Percentiles rank a stretch among this genome's conserved stretches.
Conservation (phyloP, 73 alveolate species). For the Blepharisma japonicum region DNA sequence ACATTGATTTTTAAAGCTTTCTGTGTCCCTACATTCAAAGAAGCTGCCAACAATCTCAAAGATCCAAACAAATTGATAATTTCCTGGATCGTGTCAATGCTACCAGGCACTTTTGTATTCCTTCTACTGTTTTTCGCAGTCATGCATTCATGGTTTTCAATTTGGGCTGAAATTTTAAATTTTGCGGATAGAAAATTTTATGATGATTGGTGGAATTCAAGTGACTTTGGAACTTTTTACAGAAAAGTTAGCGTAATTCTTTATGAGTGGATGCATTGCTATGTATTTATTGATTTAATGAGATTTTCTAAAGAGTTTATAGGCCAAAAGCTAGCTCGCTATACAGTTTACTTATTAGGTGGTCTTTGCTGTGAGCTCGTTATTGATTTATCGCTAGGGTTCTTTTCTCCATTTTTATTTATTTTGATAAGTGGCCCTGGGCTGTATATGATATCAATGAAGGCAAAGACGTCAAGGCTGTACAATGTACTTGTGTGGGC, state of each 20-base stretch:
- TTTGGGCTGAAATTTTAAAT: conserved; percentile 67
- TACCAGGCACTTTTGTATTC: conserved; percentile 70
- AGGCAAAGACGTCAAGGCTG: not conserved
- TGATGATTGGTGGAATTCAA: conserved; percentile 90
- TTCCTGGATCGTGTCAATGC: conserved; percentile 45
- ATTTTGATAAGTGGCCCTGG: not conserved
- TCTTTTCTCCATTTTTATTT: not conserved
- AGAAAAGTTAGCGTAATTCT: conserved; percentile 38
- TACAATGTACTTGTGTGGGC: conserved; percentile 4
- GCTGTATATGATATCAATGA: not conserved
- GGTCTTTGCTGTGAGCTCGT: not conserved
- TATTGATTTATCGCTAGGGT: not conserved
- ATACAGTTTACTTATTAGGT: not conserved
- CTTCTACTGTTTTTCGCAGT: conserved; percentile 68
- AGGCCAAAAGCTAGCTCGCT: not conserved
- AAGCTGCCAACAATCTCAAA: not conserved
- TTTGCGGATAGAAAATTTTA: conserved; percentile 80
- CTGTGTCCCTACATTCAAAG: conserved; percentile 32
- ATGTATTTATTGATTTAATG: not conserved
- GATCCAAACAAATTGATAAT: not conserved
- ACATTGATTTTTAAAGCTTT: conserved; percentile 58
- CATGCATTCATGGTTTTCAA: conserved; percentile 78
- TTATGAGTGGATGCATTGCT: not conserved
- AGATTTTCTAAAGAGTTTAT: not conserved
- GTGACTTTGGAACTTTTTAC: conserved; percentile 79